A percentile compares a stretch with the other conserved stretches of the same genome.
phyloP scores from a whole-genome alignment of 2,329 filamentous ascomycete species.

The Ophiocordyceps camponoti-rufipedis region DNA sequence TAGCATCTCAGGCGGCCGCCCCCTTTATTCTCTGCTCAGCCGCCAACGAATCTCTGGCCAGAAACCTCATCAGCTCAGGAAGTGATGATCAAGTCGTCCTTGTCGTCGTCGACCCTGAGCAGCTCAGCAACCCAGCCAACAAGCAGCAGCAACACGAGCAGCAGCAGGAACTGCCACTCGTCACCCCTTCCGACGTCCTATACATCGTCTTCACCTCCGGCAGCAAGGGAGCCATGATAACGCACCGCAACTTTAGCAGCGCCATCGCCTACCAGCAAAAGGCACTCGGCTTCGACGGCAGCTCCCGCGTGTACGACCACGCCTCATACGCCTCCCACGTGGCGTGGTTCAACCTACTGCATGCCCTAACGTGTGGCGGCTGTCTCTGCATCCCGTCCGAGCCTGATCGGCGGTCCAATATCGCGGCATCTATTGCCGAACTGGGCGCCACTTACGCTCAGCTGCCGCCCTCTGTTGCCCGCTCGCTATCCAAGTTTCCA shows the following conservation, averaged over 20 bases:
- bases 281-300: slow-evolving; percentile 2
- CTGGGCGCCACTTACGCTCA: slow-evolving; percentile 1
- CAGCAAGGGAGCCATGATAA: slow-evolving; percentile 28
- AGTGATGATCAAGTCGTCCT: background rate
- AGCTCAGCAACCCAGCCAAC: background rate
- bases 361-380: background rate
- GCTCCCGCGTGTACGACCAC: slow-evolving; percentile 3
- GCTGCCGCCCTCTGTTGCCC: background rate
- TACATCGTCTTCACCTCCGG: slow-evolving; percentile 33
- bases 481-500: background rate
- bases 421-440: background rate
- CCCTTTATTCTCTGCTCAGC: slow-evolving; percentile 6
- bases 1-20: slow-evolving; percentile 5
- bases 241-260: slow-evolving; percentile 5
- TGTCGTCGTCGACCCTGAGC: slow-evolving; percentile 1
- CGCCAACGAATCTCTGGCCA: slow-evolving; percentile 1
- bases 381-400: slow-evolving; percentile 2
- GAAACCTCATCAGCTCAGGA: background rate
- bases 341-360: background rate
- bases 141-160: background rate
- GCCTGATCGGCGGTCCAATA: background rate
- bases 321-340: slow-evolving; percentile 1
- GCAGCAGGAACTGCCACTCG: slow-evolving; percentile 1
- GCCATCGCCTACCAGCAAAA: slow-evolving; percentile 3
- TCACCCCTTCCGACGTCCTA: slow-evolving; percentile 3